Conservation (phyloP, 257 asterid genomes). For the Dorcoceras hygrometricum region DNA sequence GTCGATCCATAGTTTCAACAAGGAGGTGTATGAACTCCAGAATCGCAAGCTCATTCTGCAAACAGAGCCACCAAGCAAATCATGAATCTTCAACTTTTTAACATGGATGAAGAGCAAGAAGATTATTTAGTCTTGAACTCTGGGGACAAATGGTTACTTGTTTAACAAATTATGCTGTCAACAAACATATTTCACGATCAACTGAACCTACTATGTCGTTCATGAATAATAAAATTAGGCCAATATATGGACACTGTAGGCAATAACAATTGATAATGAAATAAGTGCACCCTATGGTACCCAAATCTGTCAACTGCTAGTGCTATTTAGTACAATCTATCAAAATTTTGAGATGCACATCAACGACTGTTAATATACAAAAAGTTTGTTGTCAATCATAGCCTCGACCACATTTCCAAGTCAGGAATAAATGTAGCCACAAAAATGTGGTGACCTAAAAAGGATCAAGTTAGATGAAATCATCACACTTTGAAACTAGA, state of each 20-base stretch:
- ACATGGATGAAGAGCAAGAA: background rate
- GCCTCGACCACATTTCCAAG: background rate
- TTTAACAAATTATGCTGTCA: background rate
- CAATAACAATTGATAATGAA: background rate
- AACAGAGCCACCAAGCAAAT: background rate
- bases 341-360: background rate
- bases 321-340: too few species aligned
- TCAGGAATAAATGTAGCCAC: background rate
- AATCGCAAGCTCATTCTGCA: slow-evolving; percentile 95
- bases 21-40: slow-evolving; percentile 90
- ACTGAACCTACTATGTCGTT: background rate
- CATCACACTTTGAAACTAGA: background rate
- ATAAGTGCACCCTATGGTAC: background rate
- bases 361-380: background rate
- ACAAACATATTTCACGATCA: background rate
- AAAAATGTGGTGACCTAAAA: background rate
- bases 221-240: background rate
- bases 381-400: background rate
- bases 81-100: background rate
- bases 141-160: too few species aligned
- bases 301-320: background rate
- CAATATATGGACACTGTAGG: background rate
- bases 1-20: slow-evolving; percentile 99
- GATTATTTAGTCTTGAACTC: too few species aligned
- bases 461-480: background rate